Evolutionary conservation across 73 alveolate genomes (phyloP), one percentile per base, ranked within the genome.

Genomic region (Urostyla sp.): DNA sequence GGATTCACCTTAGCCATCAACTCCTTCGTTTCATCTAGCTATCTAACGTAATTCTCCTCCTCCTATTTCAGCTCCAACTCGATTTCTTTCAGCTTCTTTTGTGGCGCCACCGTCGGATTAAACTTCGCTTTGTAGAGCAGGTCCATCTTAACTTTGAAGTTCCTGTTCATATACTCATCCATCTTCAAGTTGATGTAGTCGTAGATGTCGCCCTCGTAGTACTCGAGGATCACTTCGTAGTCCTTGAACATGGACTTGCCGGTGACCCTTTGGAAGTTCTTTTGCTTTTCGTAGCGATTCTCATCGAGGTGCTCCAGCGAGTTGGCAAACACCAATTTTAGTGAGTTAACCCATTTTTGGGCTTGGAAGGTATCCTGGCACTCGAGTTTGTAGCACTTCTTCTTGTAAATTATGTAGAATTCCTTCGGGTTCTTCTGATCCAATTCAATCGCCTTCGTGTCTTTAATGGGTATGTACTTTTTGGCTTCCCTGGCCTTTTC

Each of bases 241-340:
- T 86, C 94, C 43, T 86, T 77, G 74, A 50, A 86, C 53, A 86
- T 13, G 53, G 78, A 49, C 35, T 77, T 69, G 34, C 90, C 90
- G 0, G 94, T 74, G 18, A 77, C 36, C 55, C 67, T 76, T 20
- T 34, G 35, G 40, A 63, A 86, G 34, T 67, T 72, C 54, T 86
- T 86, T 0, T 26, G 58, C 20, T 86, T 81, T 21, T 32, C 73
- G 51, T 86, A 78, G 35, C 94, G 32, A 67, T 86, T 59, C 18
- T 60, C 31, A 44, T 86, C 53, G 0, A 55, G 32, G 78, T 58
- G 63, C 28, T 86, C 85, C n/a, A 32, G 36, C 37, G 38, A 67
- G 26, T 59, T 40, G 28, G 54, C 82, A 45, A 54, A 50, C 30
- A 78, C 88, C 13, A 48, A 49, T 36, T 55, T 57, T 32, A 86